These are phyloP conservation scores for Lentinula guzmanii DNA, from an alignment of 768 basidiomycete genomes.

Conservation along the genomic window DNA sequence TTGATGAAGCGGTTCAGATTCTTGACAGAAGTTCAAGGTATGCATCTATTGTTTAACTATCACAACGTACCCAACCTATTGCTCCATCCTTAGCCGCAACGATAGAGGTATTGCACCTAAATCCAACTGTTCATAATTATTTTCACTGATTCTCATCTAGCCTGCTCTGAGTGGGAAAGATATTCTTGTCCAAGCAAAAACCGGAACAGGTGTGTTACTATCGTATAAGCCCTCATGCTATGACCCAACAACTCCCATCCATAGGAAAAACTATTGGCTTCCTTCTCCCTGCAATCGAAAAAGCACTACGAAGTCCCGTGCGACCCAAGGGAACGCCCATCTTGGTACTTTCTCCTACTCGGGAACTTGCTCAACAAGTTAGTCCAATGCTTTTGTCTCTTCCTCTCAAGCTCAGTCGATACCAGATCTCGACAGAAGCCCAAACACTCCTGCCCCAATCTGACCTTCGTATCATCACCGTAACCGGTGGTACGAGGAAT, in stretches of 20 bases:
- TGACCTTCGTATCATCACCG: not conserved
- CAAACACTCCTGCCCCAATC: slow-evolving; percentile 24
- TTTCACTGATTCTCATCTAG: slow-evolving; percentile 15
- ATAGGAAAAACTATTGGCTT: slow-evolving; percentile 70
- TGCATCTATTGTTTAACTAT: not conserved
- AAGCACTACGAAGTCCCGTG: slow-evolving; percentile 37
- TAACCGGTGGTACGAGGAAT: slow-evolving; percentile 7
- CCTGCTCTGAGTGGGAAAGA: slow-evolving; percentile 35
- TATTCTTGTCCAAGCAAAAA: slow-evolving; percentile 48
- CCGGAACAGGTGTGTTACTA: slow-evolving; percentile 48
- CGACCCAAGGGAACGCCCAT: slow-evolving; percentile 40
- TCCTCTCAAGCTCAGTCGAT: slow-evolving; percentile 28
- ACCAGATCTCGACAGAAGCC: slow-evolving; percentile 57
- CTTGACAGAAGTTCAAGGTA: slow-evolving; percentile 44
- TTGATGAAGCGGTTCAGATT: slow-evolving; percentile 20
- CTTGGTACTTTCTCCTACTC: slow-evolving; percentile 65
- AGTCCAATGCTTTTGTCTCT: slow-evolving; percentile 30
- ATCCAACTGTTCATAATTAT: not conserved
- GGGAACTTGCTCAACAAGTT: slow-evolving; percentile 71
- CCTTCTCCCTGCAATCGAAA: slow-evolving; percentile 69
- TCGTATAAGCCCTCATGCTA: not conserved
- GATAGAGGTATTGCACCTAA: slow-evolving; percentile 22
- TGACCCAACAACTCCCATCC: not conserved
- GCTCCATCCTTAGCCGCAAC: slow-evolving; percentile 27
- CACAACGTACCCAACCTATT: not conserved